Evolutionary conservation across 2,329 filamentous ascomycete species (phyloP), one percentile per base, ranked within the genome.

Genomic region (Metarhizium guizhouense): DNA sequence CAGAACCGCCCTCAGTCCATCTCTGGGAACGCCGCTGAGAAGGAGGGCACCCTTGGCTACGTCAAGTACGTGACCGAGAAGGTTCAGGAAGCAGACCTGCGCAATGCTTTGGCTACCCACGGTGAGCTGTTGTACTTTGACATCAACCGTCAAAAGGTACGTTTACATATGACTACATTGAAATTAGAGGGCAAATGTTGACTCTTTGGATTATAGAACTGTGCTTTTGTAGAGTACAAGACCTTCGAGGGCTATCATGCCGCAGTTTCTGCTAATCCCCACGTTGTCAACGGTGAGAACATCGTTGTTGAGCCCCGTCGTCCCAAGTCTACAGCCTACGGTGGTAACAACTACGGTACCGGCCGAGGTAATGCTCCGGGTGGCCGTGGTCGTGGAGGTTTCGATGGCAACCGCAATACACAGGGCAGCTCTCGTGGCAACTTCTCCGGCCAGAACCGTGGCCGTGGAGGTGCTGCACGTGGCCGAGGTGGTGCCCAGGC

Each of bases 11-110:
- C 82, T 53, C 86, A 88, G 71, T 82, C 85, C 54, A 78, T 83
- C 63, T 77, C 83, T 55, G 77, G 76, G 52, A 71, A 78, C 30
- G 72, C 75, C n/a, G 68, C 75, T 50, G 88, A 92, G 66, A 87
- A 90, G 66, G 87, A 93, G 60, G 83, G 83, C 59, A 86, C 86
- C 54, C 82, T 91, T 63, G 94, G 88, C 20, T 97, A 96, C 72
- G 90, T 99, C 72, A 96, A 96, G 79, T 95, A 93, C 65, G 93
- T 97, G 52, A 93, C 86, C 52, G 91, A 95, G 38, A 92, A 91
- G 74, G 86, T 99, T 53, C 82, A 89, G 68, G 81, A 85, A 14
- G 82, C 84, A 45, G 83, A 90, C 50, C 78, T 99, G 57, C 86
- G 81, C 70, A 78, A 80, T 54, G 80, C 83, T 54, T 77, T 99